phyloP scores from a whole-genome alignment of 169 alveolate species.

The Plasmodium fragile region DNA sequence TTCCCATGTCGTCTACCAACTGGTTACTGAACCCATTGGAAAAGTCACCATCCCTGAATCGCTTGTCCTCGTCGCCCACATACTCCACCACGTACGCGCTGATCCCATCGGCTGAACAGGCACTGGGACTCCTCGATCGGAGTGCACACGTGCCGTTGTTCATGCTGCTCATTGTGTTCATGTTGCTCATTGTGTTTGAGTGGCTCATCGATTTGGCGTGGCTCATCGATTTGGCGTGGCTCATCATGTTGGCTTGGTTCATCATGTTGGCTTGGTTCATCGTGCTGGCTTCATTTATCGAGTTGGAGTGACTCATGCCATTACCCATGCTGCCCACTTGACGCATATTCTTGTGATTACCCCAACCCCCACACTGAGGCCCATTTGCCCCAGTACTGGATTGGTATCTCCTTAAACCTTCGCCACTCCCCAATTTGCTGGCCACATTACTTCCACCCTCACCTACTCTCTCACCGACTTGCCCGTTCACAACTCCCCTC shows the following conservation, averaged over 20 bases:
- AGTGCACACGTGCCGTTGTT: background rate
- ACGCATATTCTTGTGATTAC: background rate
- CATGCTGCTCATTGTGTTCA: background rate
- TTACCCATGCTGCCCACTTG: background rate
- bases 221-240: background rate
- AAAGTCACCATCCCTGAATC: background rate
- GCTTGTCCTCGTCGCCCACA: conserved; percentile 46
- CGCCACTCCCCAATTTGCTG: background rate
- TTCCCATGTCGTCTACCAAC: conserved; percentile 35
- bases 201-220: background rate
- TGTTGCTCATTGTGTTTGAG: background rate
- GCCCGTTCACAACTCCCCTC: background rate
- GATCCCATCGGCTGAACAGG: conserved; percentile 62
- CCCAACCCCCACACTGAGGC: background rate
- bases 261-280: background rate
- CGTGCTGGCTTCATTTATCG: background rate
- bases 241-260: background rate
- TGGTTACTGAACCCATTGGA: conserved; percentile 39
- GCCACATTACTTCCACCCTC: background rate
- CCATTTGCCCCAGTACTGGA: conserved; percentile 12
- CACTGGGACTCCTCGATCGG: conserved; percentile 67
- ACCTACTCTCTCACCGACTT: background rate
- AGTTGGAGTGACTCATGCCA: background rate
- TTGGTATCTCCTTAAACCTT: background rate
- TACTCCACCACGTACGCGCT: conserved; percentile 71